Conservation (phyloP, 1,284 basidiomycete species). For the Cutaneotrichosporon spelunceum region DNA sequence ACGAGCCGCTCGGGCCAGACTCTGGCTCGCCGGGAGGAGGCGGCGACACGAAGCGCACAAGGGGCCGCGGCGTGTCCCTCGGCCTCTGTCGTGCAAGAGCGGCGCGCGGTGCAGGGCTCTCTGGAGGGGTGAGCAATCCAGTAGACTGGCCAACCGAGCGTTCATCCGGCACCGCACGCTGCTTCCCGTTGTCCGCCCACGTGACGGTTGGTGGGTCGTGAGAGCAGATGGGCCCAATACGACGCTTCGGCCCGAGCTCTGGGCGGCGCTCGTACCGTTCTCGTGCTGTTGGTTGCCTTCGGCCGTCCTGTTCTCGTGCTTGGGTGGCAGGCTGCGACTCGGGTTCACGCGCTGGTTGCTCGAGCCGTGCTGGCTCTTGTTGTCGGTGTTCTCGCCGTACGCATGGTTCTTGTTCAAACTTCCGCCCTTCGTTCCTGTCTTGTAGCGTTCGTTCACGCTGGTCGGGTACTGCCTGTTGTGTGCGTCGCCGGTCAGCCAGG, state of each 20-base stretch:
- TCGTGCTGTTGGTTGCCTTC: not conserved
- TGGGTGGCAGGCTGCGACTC: too few relatives aligned
- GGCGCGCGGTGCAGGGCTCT: conserved; percentile 2
- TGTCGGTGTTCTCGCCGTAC: not conserved
- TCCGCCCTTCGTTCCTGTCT: not conserved
- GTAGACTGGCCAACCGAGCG: conserved; percentile 5
- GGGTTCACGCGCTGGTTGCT: too few relatives aligned
- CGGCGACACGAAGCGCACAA: not conserved
- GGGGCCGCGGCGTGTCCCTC: not conserved
- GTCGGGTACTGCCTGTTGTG: not conserved
- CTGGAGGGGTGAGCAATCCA: conserved; percentile 13
- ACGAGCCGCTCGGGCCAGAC: not conserved
- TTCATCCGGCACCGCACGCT: not conserved
- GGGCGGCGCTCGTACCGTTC: not conserved
- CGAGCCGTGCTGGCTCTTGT: too few relatives aligned
- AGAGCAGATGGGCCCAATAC: not conserved
- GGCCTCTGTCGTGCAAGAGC: not conserved
- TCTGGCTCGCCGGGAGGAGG: not conserved
- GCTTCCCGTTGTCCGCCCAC: not conserved
- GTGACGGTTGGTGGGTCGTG: not conserved
- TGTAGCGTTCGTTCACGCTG: not conserved
- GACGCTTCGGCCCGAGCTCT: not conserved
- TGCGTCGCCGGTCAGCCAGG: not conserved
- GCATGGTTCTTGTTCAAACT: not conserved
- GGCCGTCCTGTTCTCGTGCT: too few relatives aligned